phyloP scores from a whole-genome alignment of 2,329 filamentous ascomycete genomes.

The Thelonectria olida region DNA sequence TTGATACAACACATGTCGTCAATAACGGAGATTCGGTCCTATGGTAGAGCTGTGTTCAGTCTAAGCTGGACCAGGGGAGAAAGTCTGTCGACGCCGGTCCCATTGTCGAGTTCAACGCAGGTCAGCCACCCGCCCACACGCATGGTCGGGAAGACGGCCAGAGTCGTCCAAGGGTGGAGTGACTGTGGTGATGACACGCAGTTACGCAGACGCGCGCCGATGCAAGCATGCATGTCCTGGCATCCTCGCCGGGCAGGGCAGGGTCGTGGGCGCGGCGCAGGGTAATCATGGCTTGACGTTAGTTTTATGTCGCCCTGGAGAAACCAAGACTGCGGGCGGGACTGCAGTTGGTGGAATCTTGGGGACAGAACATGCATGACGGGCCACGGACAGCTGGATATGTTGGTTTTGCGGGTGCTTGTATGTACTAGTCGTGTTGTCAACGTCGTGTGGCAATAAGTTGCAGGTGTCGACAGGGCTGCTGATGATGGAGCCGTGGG shows the following conservation, averaged over 20 bases:
- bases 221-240: conserved; percentile 6
- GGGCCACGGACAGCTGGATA: conserved; percentile 4
- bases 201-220: conserved; percentile 27
- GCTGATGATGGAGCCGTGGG: conserved; percentile 2
- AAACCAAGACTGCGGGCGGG: conserved; percentile 8
- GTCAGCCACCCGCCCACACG: conserved; percentile 25
- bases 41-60: conserved; percentile 1
- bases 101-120: conserved; percentile 12
- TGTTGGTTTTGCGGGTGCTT: neutral
- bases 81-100: neutral
- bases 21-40: conserved; percentile 3
- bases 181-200: conserved; percentile 35
- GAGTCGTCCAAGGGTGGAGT: conserved; percentile 25
- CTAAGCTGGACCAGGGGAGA: conserved; percentile 2
- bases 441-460: conserved; percentile 15
- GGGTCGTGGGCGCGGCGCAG: neutral
- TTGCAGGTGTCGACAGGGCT: conserved; percentile 3
- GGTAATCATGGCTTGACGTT: conserved; percentile 12
- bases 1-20: conserved; percentile 3
- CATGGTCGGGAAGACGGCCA: conserved; percentile 31
- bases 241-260: neutral
- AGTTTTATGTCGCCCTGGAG: conserved; percentile 2
- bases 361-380: neutral
- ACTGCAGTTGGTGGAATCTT: neutral
- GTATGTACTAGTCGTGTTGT: conserved; percentile 2